A percentile compares a stretch with the other conserved stretches of the same genome.
Evolutionary conservation across 2,329 filamentous ascomycete species (phyloP).

Genomic region (Rhynchosporium secalis): DNA sequence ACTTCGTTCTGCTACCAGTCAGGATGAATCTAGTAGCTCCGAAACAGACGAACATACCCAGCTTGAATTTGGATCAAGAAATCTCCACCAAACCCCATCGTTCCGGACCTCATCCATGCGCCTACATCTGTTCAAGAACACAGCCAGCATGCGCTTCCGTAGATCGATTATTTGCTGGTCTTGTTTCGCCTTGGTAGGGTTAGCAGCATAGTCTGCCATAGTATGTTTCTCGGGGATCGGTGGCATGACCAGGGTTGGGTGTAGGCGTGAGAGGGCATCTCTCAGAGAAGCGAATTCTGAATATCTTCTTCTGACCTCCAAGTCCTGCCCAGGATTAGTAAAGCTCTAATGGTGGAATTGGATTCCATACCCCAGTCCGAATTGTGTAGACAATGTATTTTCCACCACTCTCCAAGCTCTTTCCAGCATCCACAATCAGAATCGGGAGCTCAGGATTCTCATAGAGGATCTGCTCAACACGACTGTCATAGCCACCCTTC

Average conservation of each 20-base stretch:
- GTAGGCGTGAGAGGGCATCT: slow-evolving; percentile 83
- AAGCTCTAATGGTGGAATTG: neutral
- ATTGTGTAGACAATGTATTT: slow-evolving; percentile 98
- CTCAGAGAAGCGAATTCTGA: slow-evolving; percentile 94
- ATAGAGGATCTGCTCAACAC: slow-evolving; percentile 96
- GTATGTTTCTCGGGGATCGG: slow-evolving; percentile 99
- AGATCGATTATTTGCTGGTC: slow-evolving; percentile 96
- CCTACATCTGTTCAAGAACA: slow-evolving; percentile 91
- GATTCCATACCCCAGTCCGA: slow-evolving; percentile 71
- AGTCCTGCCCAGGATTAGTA: slow-evolving; percentile 60
- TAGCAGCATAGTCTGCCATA: slow-evolving; percentile 97
- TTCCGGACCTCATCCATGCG: slow-evolving; percentile 89
- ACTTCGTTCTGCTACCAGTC: slow-evolving; percentile 76
- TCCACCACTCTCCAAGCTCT: slow-evolving; percentile 88
- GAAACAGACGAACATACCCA: slow-evolving; percentile 64
- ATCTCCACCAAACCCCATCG: slow-evolving; percentile 97
- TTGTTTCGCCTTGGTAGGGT: slow-evolving; percentile 96
- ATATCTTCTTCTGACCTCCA: slow-evolving; percentile 92
- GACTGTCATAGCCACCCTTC: slow-evolving; percentile 88
- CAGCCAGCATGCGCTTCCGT: slow-evolving; percentile 92
- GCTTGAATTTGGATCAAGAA: slow-evolving; percentile 96
- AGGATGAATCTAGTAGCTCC: slow-evolving; percentile 17
- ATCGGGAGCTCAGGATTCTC: slow-evolving; percentile 91
- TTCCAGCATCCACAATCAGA: slow-evolving; percentile 90
- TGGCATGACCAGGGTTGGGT: slow-evolving; percentile 92